Conservation (phyloP, 2,329 filamentous ascomycete genomes). For the Beauveria sp. region DNA sequence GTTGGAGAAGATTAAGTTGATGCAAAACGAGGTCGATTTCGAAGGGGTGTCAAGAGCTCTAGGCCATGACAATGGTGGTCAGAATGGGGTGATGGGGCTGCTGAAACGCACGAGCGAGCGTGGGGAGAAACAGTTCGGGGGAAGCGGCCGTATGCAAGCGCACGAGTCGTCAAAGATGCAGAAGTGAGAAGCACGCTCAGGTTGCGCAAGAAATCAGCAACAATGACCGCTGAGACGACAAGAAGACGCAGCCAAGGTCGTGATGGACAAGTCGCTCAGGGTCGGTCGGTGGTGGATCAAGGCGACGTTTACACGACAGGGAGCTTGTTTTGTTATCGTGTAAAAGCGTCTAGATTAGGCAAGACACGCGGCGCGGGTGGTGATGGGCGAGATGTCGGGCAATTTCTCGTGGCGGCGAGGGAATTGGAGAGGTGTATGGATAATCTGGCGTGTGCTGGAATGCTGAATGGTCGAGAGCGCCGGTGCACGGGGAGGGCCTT, state of each 20-base stretch:
- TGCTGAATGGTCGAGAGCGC: constrained; percentile 9
- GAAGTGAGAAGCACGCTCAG: not conserved
- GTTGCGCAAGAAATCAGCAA: not conserved
- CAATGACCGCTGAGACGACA: not conserved
- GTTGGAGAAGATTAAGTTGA: not conserved
- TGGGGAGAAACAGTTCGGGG: not conserved
- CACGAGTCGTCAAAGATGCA: not conserved
- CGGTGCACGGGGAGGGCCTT: not conserved
- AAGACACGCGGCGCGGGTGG: not conserved
- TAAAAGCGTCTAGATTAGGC: not conserved
- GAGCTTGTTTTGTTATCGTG: constrained; percentile 6
- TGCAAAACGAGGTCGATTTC: not conserved
- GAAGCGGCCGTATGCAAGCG: not conserved
- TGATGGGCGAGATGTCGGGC: not conserved
- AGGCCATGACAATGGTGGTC: constrained; percentile 1
- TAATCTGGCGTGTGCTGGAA: constrained; percentile 13
- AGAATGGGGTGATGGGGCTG: not conserved
- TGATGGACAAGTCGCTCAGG: not conserved
- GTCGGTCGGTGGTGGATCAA: not conserved
- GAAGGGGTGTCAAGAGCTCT: not conserved
- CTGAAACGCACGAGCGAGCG: not conserved
- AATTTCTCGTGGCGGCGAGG: not conserved
- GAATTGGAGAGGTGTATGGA: not conserved
- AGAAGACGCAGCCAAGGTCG: not conserved
- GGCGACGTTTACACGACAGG: not conserved